Percentiles rank a stretch among this genome's conserved stretches.
phyloP scores from a whole-genome alignment of 2,329 filamentous ascomycete species.

The Reticulascus tulasneorum region DNA sequence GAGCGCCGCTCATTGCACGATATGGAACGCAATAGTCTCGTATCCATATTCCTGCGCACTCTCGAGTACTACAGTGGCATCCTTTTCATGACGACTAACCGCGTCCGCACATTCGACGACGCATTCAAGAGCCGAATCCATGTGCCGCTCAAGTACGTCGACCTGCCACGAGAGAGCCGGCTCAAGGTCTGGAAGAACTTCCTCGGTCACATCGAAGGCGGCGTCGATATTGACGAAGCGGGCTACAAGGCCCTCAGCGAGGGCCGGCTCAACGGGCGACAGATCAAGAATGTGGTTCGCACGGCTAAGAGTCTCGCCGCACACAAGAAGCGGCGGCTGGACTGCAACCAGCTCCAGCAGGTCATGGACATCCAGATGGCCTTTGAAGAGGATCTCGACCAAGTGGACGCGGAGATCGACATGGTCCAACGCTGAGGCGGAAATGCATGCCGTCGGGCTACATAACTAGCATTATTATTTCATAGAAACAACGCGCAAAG shows the following conservation, averaged over 20 bases:
- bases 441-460: too few relatives aligned
- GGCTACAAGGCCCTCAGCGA: conserved; percentile 58
- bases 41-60: conserved; percentile 58
- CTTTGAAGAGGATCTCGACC: conserved; percentile 70
- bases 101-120: conserved; percentile 72
- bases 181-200: conserved; percentile 23
- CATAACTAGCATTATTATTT: too few relatives aligned
- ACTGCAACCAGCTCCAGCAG: conserved; percentile 65
- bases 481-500: too few relatives aligned
- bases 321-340: conserved; percentile 46
- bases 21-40: conserved; percentile 78
- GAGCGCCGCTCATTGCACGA: conserved; percentile 80
- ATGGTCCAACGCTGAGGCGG: too few relatives aligned
- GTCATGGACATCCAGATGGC: conserved; percentile 78
- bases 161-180: conserved; percentile 67
- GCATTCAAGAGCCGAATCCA: conserved; percentile 88
- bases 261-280: conserved; percentile 57
- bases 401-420: conserved; percentile 1
- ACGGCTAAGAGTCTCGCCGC: conserved; percentile 80
- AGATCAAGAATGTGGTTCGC: conserved; percentile 87
- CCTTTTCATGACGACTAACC: conserved; percentile 49
- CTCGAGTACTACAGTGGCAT: conserved; percentile 49
- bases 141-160: conserved; percentile 76
- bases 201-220: conserved; percentile 3
- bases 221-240: conserved; percentile 35